Base-by-base conservation (phyloP, 805 yeast genomes). In the Candida ipomoeae region DNA sequence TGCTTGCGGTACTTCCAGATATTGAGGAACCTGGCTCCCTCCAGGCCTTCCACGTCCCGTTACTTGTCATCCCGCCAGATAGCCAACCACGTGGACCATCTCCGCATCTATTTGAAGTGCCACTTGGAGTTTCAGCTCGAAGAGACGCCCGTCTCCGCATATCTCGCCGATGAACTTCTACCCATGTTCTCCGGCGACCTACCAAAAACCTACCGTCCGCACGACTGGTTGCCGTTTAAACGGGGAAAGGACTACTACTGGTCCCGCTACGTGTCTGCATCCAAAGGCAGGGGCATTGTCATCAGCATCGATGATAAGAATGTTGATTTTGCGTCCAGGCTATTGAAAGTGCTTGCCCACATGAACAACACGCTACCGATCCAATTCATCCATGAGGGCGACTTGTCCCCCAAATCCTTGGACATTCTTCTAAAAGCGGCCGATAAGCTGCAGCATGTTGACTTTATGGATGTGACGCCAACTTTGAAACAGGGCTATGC, bases 401-500 rank as follows among this genome's bases (percentile, higher is more conserved):
- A 52, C 34, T 48, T 55, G 46, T 51, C 57, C 3, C 37, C 38
- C 1, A 17, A 40, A 6, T 46, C 56, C 2, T 40, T 48, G 32
- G 39, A 21, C 7, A 23, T 48, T 5, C 46, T 40, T 29, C n/a
- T 34, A 18, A 26, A 29, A 13, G 56, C 51, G 3, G 53, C 46
- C 8, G 48, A 48, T 7, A 41, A 47, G 13, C 26, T 15, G 36
- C 58, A 54, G 39, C 21, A 29, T 2, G 52, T 56, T 21, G 50
- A 46, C 26, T 56, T 55, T 13, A 44, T 54, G 46, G 54, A 52
- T 48, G 56, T 69, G 11, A 55, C 54, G 17, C 53, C 51, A 2
- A 40, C 63, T 5, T 50, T 71, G 29, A 46, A 50, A 0, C 49
- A 53, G 3, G 57, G 52, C 0, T 58, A 51, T 48, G 53, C 60